These are phyloP conservation scores for Phytophthora pini DNA, from an alignment of 352 stramenopile species.

Conservation along the genomic window DNA sequence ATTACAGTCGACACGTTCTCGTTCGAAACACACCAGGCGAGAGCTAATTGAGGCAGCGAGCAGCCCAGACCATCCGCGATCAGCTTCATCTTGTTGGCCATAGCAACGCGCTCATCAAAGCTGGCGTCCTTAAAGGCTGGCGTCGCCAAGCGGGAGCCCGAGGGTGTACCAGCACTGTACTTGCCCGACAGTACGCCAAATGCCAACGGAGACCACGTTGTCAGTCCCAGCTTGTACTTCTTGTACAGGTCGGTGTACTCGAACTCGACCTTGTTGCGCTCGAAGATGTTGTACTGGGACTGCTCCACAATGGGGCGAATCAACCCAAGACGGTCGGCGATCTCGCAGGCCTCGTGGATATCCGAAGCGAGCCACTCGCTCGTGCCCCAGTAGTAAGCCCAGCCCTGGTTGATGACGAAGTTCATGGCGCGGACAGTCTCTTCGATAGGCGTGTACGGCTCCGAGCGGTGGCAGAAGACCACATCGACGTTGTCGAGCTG, in stretches of 20 bases:
- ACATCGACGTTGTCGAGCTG: slow-evolving; percentile 7
- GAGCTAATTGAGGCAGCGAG: slow-evolving; percentile 47
- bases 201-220: slow-evolving; percentile 6
- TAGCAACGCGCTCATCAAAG: slow-evolving; percentile 27
- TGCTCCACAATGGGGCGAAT: slow-evolving; percentile 9
- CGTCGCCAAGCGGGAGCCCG: slow-evolving; percentile 35
- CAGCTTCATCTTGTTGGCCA: slow-evolving; percentile 44
- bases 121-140: slow-evolving; percentile 1
- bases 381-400: slow-evolving; percentile 19
- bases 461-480: slow-evolving; percentile 5
- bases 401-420: slow-evolving; percentile 3
- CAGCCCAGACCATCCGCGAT: slow-evolving; percentile 58
- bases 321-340: slow-evolving; percentile 2
- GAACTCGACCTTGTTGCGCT: slow-evolving; percentile 3
- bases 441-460: slow-evolving; percentile 1
- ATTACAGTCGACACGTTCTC: slow-evolving; percentile 59
- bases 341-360: slow-evolving; percentile 4
- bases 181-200: slow-evolving; percentile 60
- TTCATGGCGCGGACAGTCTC: slow-evolving; percentile 2
- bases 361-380: slow-evolving; percentile 53
- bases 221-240: slow-evolving; percentile 18
- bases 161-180: slow-evolving; percentile 48
- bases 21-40: slow-evolving; percentile 57
- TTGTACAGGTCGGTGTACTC: slow-evolving; percentile 7
- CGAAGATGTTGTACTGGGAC: slow-evolving; percentile 7